Evolutionary conservation across 1,284 basidiomycete genomes (phyloP), one percentile per base, ranked within the genome.

Genomic region (Cryptococcus sp.): DNA sequence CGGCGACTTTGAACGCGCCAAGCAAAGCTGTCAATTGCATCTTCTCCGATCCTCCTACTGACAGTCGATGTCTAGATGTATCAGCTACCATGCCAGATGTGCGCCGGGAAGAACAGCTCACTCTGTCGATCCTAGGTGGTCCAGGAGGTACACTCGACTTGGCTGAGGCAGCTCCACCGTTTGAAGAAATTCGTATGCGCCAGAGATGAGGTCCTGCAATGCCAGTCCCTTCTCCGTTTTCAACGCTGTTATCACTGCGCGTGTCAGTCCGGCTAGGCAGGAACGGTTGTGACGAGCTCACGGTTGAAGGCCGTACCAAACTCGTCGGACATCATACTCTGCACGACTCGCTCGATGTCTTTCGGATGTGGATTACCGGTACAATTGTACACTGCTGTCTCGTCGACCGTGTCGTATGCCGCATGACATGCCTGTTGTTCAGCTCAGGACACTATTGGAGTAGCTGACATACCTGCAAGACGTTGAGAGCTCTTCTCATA

Each of bases 401-500:
- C 92, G 58, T 90, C 87, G 28, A 85, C 84, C 4, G 79, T 71
- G 39, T 93, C 89, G 67, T 95, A 97, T 2, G 94, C 95, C 16
- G 95, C 93, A 71, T 97, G 90, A 65, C 94, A 98, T 2, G 95
- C 95, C 77, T 77, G 52, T 6, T 16, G 34, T 45, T 31, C 28
- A 31, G 28, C 28, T 31, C 28, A 31, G n/a, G n/a, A n/a, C n/a
- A n/a, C n/a, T n/a, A n/a, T n/a, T n/a, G n/a, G n/a, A n/a, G n/a
- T n/a, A n/a, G 35, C 24, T 1, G 18, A 51, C 69, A 26, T 12
- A 75, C 76, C 63, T 99, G 94, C 10, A 98, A 77, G 33, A 99
- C 85, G 66, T 97, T 98, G 37, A 99, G 77, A 1, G 93, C 94
- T 47, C 95, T 79, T 56, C 95, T 84, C 95, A 99, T 99, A 69